Evolutionary conservation across 495 filamentous ascomycete genomes (phyloP), one percentile per base, ranked within the genome.

Genomic region (Podospora conica): DNA sequence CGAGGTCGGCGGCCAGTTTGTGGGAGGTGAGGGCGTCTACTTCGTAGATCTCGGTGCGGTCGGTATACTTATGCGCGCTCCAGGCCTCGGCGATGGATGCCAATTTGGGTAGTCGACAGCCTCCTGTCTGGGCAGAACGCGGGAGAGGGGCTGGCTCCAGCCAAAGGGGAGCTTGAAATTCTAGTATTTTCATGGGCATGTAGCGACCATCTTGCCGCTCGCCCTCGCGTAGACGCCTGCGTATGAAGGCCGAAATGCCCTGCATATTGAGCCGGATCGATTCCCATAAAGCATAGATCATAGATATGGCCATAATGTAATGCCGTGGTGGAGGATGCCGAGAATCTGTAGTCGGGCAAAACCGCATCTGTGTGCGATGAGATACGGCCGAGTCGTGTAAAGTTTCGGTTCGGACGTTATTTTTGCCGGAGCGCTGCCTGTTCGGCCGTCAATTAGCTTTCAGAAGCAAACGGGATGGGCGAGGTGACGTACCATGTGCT

Each of bases 141-240:
- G 5, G 12, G 53, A 64, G 61, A n/a, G 53, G 53, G 31, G 22
- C 61, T 64, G 61, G 61, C 61, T 64, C 61, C 31, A 22, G 61
- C 53, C 53, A 48, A 53, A 53, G 40, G 40, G 40, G 40, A 53
- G 9, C 40, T 53, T 53, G 40, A 53, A 53, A 53, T 53, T 53
- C 40, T 53, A 8, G 40, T 53, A 53, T 53, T 53, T 53, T 53
- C 40, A 53, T 53, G 40, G 40, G 40, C 40, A 53, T 53, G 40
- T 53, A 53, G 40, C 40, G 3, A 53, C 40, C 40, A 53, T 53
- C 40, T 53, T 53, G 40, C 40, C 40, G 40, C 40, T 53, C 40
- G 40, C 40, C 40, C 11, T 53, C 40, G 40, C 40, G 40, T 53
- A 53, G 40, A 53, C 40, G 40, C 40, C 40, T 53, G 40, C 40